Evolutionary conservation across 2,329 filamentous ascomycete species (phyloP).

Genomic region (Nemania abortiva): DNA sequence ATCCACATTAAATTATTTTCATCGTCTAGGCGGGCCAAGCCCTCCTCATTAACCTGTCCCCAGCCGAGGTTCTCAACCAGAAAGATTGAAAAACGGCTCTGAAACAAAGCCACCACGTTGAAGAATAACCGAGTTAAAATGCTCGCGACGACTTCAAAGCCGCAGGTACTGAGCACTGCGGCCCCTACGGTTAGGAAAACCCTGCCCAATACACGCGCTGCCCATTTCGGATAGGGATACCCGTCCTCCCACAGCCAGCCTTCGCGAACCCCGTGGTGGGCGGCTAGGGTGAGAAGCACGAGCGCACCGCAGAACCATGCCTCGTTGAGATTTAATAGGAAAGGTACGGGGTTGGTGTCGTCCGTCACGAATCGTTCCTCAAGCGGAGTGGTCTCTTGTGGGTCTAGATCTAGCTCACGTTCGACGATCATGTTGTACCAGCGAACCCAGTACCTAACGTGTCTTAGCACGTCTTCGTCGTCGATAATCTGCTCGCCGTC

Average conservation of each 20-base stretch:
- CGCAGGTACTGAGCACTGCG: conserved; percentile 42
- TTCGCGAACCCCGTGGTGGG: conserved; percentile 37
- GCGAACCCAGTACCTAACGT: conserved; percentile 10
- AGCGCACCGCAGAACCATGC: conserved; percentile 38
- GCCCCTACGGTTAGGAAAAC: conserved; percentile 36
- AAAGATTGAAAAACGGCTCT: conserved; percentile 10
- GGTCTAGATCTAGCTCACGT: conserved; percentile 22
- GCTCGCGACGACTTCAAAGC: conserved; percentile 41
- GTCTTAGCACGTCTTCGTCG: background rate
- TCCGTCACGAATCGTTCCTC: conserved; percentile 17
- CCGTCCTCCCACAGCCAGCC: conserved; percentile 26
- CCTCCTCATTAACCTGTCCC: conserved; percentile 35
- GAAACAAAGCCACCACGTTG: background rate
- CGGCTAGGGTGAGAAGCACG: conserved; percentile 30
- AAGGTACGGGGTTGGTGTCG: conserved; percentile 33
- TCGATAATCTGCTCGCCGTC: too few relatives aligned
- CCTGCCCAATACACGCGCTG: conserved; percentile 34
- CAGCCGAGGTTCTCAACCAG: conserved; percentile 33
- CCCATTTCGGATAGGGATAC: conserved; percentile 31
- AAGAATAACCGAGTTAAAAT: conserved; percentile 16
- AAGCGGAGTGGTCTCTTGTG: conserved; percentile 1
- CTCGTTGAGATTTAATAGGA: conserved; percentile 39
- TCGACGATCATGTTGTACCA: conserved; percentile 38
- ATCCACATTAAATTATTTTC: conserved; percentile 28
- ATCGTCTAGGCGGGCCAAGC: conserved; percentile 20